A percentile compares a stretch with the other conserved stretches of the same genome.
Conservation (phyloP, 768 basidiomycete species). For the Lyophyllum shimeji region DNA sequence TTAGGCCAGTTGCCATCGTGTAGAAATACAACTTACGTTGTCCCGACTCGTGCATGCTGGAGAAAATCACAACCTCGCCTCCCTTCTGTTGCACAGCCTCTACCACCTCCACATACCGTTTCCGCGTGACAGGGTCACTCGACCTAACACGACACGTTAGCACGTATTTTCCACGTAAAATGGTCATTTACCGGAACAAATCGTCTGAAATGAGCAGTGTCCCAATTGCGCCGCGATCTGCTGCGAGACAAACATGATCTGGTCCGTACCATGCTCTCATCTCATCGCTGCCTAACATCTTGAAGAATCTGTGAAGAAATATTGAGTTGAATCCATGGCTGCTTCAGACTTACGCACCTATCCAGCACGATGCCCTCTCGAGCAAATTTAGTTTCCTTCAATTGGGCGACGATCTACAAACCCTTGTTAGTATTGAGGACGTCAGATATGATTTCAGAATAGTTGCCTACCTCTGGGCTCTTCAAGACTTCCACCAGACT, state of each 20-base stretch:
- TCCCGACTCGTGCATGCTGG: conserved; percentile 99
- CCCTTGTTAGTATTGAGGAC: background rate
- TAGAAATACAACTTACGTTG: conserved; percentile 66
- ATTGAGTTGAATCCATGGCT: no score
- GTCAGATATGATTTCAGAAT: background rate
- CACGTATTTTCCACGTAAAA: background rate
- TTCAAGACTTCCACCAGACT: conserved; percentile 92
- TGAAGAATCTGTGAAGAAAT: conserved; percentile 98
- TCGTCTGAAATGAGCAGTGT: conserved; percentile 94
- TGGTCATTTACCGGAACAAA: conserved; percentile 71
- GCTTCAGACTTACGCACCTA: no score
- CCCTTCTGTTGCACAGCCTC: conserved; percentile 88
- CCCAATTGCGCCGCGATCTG: conserved; percentile 91
- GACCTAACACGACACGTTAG: conserved; percentile 48
- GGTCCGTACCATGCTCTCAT: conserved; percentile 99
- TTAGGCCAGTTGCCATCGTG: background rate
- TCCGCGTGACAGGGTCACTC: conserved; percentile 74
- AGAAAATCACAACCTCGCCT: conserved; percentile 94
- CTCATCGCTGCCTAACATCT: conserved; percentile 94
- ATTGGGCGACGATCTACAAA: conserved; percentile 62
- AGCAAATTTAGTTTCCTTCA: conserved; percentile 97
- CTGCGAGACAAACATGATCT: conserved; percentile 88
- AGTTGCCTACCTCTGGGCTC: conserved; percentile 78
- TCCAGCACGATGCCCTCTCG: conserved; percentile 90
- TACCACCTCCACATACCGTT: conserved; percentile 82